Conservation (phyloP, 805 yeast genomes). For the Hanseniaspora valbyensis region DNA sequence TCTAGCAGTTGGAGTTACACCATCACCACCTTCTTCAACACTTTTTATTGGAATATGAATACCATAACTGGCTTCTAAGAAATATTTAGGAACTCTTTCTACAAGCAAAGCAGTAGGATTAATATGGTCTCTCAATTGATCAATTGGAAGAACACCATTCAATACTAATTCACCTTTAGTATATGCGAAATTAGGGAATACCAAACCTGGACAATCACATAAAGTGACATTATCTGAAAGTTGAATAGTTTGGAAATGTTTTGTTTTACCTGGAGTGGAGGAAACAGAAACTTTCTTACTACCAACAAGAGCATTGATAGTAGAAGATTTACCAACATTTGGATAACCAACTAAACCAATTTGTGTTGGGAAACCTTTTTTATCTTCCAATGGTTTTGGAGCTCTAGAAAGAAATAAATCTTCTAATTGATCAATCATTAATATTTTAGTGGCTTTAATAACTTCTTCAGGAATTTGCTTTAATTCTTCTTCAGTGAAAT, state of each 20-base stretch:
- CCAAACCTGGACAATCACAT: constrained; percentile 99
- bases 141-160: constrained; percentile 97
- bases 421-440: constrained; percentile 78
- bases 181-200: constrained; percentile 93
- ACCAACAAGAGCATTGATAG: constrained; percentile 92
- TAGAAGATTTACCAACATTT: constrained; percentile 93
- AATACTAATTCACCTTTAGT: constrained; percentile 94
- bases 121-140: constrained; percentile 83
- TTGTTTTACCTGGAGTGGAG: constrained; percentile 96
- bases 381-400: constrained; percentile 53
- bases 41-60: constrained; percentile 70
- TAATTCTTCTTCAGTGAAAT: constrained; percentile 26
- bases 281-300: constrained; percentile 97
- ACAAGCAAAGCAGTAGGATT: constrained; percentile 82
- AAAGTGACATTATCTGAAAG: constrained; percentile 71
- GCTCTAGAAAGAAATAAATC: constrained; percentile 63
- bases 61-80: constrained; percentile 85
- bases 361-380: constrained; percentile 50
- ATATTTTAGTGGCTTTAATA: constrained; percentile 49
- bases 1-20: constrained; percentile 69
- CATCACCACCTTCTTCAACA: constrained; percentile 77
- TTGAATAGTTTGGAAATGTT: constrained; percentile 93
- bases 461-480: constrained; percentile 26
- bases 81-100: constrained; percentile 78
- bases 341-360: constrained; percentile 98